Evolutionary conservation across 345 rosid species (phyloP).

Genomic region (Syzygium grande): DNA sequence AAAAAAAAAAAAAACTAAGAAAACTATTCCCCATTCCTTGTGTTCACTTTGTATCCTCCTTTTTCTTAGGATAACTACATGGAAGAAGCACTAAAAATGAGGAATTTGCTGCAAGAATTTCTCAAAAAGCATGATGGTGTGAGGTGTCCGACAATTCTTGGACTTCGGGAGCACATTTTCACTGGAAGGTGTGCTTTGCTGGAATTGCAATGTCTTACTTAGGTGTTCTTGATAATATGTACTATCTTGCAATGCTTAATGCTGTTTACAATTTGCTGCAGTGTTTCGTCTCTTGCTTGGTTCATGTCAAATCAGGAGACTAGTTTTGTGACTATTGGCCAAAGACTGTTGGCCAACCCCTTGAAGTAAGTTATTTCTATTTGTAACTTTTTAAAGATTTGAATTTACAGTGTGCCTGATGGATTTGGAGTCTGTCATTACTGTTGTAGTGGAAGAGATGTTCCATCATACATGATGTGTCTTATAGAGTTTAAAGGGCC

Average conservation of each 20-base stretch:
- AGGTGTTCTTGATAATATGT: neutral
- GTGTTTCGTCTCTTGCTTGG: constrained; percentile 99
- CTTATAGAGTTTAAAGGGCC: too few relatives aligned
- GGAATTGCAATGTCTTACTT: neutral
- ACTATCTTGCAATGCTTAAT: neutral
- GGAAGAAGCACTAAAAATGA: constrained; percentile 99
- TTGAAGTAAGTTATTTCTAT: constrained; percentile 54
- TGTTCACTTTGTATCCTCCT: neutral
- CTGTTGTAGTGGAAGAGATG: neutral
- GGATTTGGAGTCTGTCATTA: neutral
- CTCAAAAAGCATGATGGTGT: constrained; percentile 94
- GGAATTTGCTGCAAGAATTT: constrained; percentile 93
- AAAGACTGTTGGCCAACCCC: constrained; percentile 92
- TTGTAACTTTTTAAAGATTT: neutral
- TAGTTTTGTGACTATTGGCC: constrained; percentile 98
- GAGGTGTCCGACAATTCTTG: constrained; percentile 86
- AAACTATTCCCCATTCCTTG: neutral
- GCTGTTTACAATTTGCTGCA: constrained; percentile 17
- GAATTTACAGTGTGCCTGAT: neutral
- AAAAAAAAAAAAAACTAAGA: neutral
- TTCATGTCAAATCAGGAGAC: constrained; percentile 99
- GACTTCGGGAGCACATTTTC: constrained; percentile 97
- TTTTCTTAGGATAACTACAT: constrained; percentile 80
- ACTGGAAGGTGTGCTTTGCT: constrained; percentile 75
- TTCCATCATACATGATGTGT: too few relatives aligned